phyloP scores from a whole-genome alignment of 2,329 filamentous ascomycete species.

The Penicillium sp. region DNA sequence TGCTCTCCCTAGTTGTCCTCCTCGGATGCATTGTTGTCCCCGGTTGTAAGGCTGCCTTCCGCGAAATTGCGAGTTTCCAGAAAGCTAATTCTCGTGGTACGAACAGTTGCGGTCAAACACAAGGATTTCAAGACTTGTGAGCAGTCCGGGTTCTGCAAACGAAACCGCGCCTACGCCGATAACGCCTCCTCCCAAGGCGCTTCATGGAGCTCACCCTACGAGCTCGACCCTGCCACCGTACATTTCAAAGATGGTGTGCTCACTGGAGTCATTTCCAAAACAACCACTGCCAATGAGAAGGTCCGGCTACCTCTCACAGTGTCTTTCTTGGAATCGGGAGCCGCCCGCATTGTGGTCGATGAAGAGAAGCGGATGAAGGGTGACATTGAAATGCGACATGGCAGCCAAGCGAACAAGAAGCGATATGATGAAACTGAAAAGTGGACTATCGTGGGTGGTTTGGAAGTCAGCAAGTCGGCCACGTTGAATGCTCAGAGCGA shows the following conservation, averaged over 20 bases:
- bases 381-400: constrained; percentile 76
- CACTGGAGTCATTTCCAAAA: constrained; percentile 73
- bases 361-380: constrained; percentile 84
- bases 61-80: neutral
- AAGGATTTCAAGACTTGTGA: constrained; percentile 95
- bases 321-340: constrained; percentile 81
- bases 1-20: constrained; percentile 52
- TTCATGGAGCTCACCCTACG: constrained; percentile 72
- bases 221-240: constrained; percentile 61
- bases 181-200: constrained; percentile 56
- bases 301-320: constrained; percentile 74
- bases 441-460: constrained; percentile 76
- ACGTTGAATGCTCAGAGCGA: constrained; percentile 58
- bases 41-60: constrained; percentile 47
- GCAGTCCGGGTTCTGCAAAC: constrained; percentile 93
- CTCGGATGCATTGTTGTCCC: constrained; percentile 55
- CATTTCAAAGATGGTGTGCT: constrained; percentile 72
- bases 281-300: constrained; percentile 57
- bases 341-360: constrained; percentile 77
- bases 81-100: constrained; percentile 6
- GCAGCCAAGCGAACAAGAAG: constrained; percentile 77
- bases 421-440: constrained; percentile 85
- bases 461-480: constrained; percentile 63
- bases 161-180: constrained; percentile 85
- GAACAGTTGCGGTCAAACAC: constrained; percentile 73